phyloP scores from a whole-genome alignment of 140 eudicot species.

The Erigeron philadelphicus region DNA sequence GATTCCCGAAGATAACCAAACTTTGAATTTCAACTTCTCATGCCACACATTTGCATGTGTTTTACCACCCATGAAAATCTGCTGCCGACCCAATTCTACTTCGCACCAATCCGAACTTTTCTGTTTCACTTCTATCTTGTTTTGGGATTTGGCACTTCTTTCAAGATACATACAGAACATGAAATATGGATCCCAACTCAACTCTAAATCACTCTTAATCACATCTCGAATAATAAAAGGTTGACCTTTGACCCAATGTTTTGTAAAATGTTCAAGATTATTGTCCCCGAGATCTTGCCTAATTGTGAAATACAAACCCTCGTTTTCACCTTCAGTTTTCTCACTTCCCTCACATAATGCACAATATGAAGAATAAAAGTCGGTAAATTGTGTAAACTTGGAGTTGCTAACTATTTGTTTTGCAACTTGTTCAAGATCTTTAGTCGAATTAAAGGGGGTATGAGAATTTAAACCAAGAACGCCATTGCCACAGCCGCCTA shows the following conservation, averaged over 20 bases:
- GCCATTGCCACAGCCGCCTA: conserved; percentile 77
- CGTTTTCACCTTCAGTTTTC: conserved; percentile 22
- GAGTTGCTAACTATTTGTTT: conserved; percentile 35
- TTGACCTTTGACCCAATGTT: conserved; percentile 86
- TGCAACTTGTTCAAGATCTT: conserved; percentile 62
- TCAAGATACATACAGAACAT: conserved; percentile 69
- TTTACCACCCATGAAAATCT: conserved; percentile 65
- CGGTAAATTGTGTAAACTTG: conserved; percentile 35
- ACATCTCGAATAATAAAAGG: conserved; percentile 66
- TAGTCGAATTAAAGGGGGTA: conserved; percentile 54
- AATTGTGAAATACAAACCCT: conserved; percentile 47
- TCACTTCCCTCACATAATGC: conserved; percentile 38
- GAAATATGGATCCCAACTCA: conserved; percentile 78
- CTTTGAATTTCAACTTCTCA: conserved; percentile 60
- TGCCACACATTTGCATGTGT: conserved; percentile 55
- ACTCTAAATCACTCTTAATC: conserved; percentile 35
- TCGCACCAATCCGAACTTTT: conserved; percentile 77
- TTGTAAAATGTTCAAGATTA: conserved; percentile 64
- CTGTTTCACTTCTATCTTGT: conserved; percentile 28
- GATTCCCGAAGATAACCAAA: conserved; percentile 61
- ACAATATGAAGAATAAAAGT: conserved; percentile 39
- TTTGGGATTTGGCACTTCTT: conserved; percentile 36
- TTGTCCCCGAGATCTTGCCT: conserved; percentile 42
- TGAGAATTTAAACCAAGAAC: conserved; percentile 51
- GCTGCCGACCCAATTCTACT: conserved; percentile 55